Percentiles rank a stretch among this genome's conserved stretches.
Evolutionary conservation across 2,329 filamentous ascomycete genomes (phyloP).

Genomic region (Aspergillus neotritici): DNA sequence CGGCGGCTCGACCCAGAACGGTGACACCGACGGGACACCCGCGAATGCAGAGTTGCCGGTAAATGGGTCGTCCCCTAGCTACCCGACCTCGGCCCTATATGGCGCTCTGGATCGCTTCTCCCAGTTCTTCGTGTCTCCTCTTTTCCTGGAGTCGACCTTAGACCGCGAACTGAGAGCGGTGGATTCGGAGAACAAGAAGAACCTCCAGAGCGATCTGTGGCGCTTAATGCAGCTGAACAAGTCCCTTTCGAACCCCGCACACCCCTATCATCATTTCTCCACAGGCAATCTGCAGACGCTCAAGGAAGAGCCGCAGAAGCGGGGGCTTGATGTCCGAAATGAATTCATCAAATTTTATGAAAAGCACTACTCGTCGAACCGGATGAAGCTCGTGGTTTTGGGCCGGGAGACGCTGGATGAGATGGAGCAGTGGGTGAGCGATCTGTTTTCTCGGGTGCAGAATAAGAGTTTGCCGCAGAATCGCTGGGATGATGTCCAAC

Average conservation of each 20-base stretch:
- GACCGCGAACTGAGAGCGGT: constrained; percentile 84
- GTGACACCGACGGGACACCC: constrained; percentile 20
- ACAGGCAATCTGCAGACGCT: constrained; percentile 84
- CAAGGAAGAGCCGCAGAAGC: constrained; percentile 71
- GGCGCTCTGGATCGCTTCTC: constrained; percentile 86
- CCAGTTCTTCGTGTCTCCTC: constrained; percentile 84
- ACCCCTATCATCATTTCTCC: constrained; percentile 87
- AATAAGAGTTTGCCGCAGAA: constrained; percentile 73
- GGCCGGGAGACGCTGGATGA: constrained; percentile 77
- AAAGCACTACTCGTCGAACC: constrained; percentile 85
- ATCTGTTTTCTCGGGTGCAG: constrained; percentile 72
- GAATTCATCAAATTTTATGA: constrained; percentile 91
- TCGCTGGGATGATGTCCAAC: constrained; percentile 59
- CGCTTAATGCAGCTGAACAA: constrained; percentile 82
- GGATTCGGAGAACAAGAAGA: constrained; percentile 97
- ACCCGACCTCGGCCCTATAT: constrained; percentile 56
- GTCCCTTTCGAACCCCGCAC: constrained; percentile 76
- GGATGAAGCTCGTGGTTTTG: constrained; percentile 85
- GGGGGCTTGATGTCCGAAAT: constrained; percentile 76
- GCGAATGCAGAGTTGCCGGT: constrained; percentile 15
- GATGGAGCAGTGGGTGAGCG: constrained; percentile 74
- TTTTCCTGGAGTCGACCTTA: constrained; percentile 78
- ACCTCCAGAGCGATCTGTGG: constrained; percentile 85
- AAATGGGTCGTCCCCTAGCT: constrained; percentile 15
- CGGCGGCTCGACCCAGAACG: constrained; percentile 22